Percentiles rank a stretch among this genome's conserved stretches.
These are phyloP conservation scores for Chamaenerion angustifolium DNA, from an alignment of 345 rosid species.

Conservation along the genomic window DNA sequence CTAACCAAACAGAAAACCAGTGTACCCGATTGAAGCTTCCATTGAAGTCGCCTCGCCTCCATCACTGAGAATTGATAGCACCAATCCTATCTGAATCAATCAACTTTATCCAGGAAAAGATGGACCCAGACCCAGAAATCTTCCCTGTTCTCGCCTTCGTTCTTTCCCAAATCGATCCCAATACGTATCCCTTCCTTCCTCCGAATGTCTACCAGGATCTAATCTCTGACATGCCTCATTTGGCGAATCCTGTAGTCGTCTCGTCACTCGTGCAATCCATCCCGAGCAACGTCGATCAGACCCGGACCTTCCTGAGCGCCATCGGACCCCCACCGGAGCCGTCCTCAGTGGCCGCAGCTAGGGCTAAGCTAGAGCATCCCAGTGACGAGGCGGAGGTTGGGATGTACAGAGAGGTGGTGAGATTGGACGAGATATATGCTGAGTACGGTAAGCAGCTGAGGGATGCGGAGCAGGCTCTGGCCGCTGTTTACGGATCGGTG, in stretches of 20 bases:
- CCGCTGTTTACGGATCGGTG: slow-evolving; percentile 27
- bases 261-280: slow-evolving; percentile 39
- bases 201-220: slow-evolving; percentile 20
- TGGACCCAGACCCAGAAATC: slow-evolving; percentile 41
- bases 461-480: slow-evolving; percentile 56
- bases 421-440: slow-evolving; percentile 54
- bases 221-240: slow-evolving; percentile 26
- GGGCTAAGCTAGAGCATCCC: slow-evolving; percentile 38
- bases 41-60: too few relatives aligned
- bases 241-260: slow-evolving; percentile 30
- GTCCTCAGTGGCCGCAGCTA: slow-evolving; percentile 45
- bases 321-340: slow-evolving; percentile 75
- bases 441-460: slow-evolving; percentile 45
- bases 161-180: slow-evolving; percentile 31
- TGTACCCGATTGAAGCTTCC: too few relatives aligned
- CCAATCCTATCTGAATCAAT: neutral
- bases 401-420: slow-evolving; percentile 35
- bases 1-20: neutral
- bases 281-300: slow-evolving; percentile 33
- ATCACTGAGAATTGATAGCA: too few relatives aligned
- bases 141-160: slow-evolving; percentile 54
- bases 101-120: slow-evolving; percentile 2
- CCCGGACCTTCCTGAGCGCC: slow-evolving; percentile 40
- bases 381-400: slow-evolving; percentile 33
- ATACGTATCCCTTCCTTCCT: slow-evolving; percentile 23